Evolutionary conservation across 2,329 filamentous ascomycete genomes (phyloP).

Genomic region (Leptoxyphium fumago): DNA sequence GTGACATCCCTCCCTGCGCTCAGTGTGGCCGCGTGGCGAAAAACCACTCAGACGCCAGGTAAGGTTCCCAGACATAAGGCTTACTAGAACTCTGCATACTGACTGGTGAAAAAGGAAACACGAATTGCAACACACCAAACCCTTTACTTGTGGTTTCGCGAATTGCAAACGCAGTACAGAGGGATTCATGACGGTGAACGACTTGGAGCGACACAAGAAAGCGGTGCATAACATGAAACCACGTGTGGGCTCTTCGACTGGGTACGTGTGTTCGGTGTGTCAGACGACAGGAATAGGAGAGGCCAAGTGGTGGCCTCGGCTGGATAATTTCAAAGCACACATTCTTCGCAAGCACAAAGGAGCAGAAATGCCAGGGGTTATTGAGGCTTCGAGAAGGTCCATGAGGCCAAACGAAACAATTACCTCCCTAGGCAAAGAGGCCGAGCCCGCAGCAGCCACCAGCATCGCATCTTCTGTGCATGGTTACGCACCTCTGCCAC

Average conservation of each 20-base stretch:
- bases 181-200: conserved; percentile 72
- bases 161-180: conserved; percentile 41
- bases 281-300: conserved; percentile 26
- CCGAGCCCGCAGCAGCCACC: no score
- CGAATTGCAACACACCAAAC: conserved; percentile 51
- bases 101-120: conserved; percentile 49
- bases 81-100: not conserved
- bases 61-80: not conserved
- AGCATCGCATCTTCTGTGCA: no score
- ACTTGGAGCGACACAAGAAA: conserved; percentile 64
- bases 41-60: not conserved
- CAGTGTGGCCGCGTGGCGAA: not conserved
- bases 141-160: conserved; percentile 44
- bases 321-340: conserved; percentile 79
- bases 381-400: not conserved
- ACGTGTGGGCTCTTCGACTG: conserved; percentile 27
- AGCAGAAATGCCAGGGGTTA: not conserved
- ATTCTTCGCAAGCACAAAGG: conserved; percentile 49
- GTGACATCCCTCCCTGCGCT: not conserved
- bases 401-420: not conserved
- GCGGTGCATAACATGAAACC: conserved; percentile 46
- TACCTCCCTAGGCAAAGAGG: not conserved
- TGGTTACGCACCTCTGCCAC: no score
- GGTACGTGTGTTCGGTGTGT: conserved; percentile 44
- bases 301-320: conserved; percentile 58